Evolutionary conservation across 169 alveolate species (phyloP).

Genomic region (Eimeria praecox): DNA sequence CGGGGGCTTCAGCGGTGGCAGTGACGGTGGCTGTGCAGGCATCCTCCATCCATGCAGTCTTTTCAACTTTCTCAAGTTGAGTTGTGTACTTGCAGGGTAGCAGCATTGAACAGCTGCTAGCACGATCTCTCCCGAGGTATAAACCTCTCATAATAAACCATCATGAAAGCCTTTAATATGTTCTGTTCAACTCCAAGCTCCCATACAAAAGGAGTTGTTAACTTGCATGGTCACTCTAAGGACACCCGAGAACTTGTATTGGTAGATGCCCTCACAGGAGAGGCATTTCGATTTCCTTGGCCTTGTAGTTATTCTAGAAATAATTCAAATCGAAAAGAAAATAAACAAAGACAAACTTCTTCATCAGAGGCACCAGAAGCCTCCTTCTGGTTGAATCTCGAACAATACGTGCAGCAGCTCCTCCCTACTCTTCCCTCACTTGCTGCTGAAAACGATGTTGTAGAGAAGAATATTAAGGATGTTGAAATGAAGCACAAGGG

Average conservation of each 20-base stretch:
- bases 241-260: slow-evolving; percentile 26
- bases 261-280: slow-evolving; percentile 61
- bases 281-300: slow-evolving; percentile 24
- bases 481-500: not conserved
- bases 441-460: not conserved
- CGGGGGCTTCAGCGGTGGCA: not conserved
- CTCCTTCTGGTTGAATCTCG: slow-evolving; percentile 33
- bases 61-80: too few species aligned
- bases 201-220: not conserved
- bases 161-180: not conserved
- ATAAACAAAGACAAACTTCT: not conserved
- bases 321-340: too few species aligned
- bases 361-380: not conserved
- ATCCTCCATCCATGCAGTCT: not conserved
- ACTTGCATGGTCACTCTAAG: not conserved
- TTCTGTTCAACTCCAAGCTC: not conserved
- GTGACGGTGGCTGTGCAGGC: not conserved
- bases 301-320: not conserved
- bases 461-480: not conserved
- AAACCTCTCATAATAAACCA: not conserved
- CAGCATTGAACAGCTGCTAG: slow-evolving; percentile 5
- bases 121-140: not conserved
- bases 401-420: slow-evolving; percentile 36
- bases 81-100: not conserved
- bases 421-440: slow-evolving; percentile 47